phyloP scores from a whole-genome alignment of 768 basidiomycete species.

The Boletus pseudopeckii region DNA sequence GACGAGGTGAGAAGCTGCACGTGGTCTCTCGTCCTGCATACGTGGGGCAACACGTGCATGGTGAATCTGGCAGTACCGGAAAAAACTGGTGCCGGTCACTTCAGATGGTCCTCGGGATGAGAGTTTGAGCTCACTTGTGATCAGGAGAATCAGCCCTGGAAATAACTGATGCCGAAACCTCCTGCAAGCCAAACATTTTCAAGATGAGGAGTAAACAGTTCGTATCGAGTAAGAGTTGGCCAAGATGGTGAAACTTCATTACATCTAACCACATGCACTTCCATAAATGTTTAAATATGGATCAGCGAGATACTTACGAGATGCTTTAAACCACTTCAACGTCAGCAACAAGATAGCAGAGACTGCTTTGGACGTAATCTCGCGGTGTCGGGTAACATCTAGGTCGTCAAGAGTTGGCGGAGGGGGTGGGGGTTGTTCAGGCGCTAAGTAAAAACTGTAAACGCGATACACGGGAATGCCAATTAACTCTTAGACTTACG shows the following conservation, averaged over 20 bases:
- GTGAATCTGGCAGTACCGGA: slow-evolving; percentile 85
- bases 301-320: slow-evolving; percentile 59
- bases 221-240: slow-evolving; percentile 92
- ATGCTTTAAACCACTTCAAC: slow-evolving; percentile 98
- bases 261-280: slow-evolving; percentile 55
- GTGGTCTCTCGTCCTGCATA: slow-evolving; percentile 60
- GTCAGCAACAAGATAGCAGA: slow-evolving; percentile 89
- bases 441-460: slow-evolving; percentile 36
- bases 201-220: slow-evolving; percentile 91
- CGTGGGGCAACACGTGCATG: slow-evolving; percentile 65
- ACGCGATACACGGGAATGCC: neutral
- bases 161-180: slow-evolving; percentile 79
- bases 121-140: slow-evolving; percentile 57
- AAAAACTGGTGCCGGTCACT: slow-evolving; percentile 63
- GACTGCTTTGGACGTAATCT: slow-evolving; percentile 96
- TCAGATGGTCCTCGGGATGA: neutral
- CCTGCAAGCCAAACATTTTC: slow-evolving; percentile 98
- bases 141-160: slow-evolving; percentile 86
- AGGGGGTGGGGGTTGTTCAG: slow-evolving; percentile 58
- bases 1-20: slow-evolving; percentile 56
- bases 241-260: slow-evolving; percentile 98
- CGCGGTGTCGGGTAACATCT: slow-evolving; percentile 91
- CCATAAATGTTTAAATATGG: neutral
- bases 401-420: slow-evolving; percentile 86
- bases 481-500: slow-evolving; percentile 40